phyloP scores from a whole-genome alignment of 495 filamentous ascomycete genomes.

The Hypomontagnella monticulosa region DNA sequence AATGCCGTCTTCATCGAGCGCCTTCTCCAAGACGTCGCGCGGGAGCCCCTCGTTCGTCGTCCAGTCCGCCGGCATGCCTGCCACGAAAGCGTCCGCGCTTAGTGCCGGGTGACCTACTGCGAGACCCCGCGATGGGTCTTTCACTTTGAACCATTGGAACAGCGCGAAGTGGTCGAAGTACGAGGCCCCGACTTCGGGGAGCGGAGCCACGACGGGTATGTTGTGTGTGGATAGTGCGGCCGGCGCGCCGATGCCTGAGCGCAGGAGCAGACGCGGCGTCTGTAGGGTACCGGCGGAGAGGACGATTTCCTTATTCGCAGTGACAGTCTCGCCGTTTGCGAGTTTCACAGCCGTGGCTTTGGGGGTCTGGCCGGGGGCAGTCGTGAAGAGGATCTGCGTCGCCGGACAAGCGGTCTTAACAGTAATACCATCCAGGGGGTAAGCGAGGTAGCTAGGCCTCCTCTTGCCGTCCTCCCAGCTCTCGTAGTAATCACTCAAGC shows the following conservation, averaged over 20 bases:
- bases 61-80: conserved; percentile 7
- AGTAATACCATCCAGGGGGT: neutral
- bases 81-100: neutral
- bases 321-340: conserved; percentile 42
- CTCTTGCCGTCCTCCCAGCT: conserved; percentile 7
- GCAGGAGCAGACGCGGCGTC: conserved; percentile 64
- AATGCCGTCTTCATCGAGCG: conserved; percentile 9
- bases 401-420: neutral
- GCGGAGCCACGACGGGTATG: conserved; percentile 55
- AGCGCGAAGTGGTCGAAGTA: conserved; percentile 59
- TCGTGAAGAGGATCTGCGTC: neutral
- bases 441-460: conserved; percentile 1
- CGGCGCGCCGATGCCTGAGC: conserved; percentile 64
- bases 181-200: conserved; percentile 61
- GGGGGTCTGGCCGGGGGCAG: neutral
- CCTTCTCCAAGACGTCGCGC: conserved; percentile 3
- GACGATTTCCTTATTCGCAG: conserved; percentile 60
- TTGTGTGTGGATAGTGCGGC: conserved; percentile 53
- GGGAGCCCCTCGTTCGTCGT: conserved; percentile 4
- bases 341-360: conserved; percentile 55
- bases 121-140: conserved; percentile 9
- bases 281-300: conserved; percentile 62
- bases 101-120: conserved; percentile 14
- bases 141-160: conserved; percentile 15
- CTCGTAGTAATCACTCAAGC: conserved; percentile 8